Base-by-base conservation (phyloP, 352 stramenopile species). In the Globisporangium radiosum region DNA sequence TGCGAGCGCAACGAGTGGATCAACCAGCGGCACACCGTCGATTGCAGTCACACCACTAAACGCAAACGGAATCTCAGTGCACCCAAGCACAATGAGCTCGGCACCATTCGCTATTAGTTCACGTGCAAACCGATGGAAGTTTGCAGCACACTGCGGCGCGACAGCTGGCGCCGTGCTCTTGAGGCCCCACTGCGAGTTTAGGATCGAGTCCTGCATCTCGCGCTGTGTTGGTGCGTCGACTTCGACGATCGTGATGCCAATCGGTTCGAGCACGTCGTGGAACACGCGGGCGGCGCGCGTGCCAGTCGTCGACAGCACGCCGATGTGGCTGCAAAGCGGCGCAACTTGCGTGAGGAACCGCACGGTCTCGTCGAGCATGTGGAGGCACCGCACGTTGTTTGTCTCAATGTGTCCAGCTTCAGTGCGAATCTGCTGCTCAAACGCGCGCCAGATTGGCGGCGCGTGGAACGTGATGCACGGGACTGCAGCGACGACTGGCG, bases 401-500 rank as follows among this genome's bases (percentile, higher is more conserved):
- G 38, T 47, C 6, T 11, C 15, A 15, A 15, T 44, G 8, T 33
- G 8, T 3, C 15, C 15, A 1, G 45, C n/a, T 3, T 43, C 14
- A 15, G 7, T n/a, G 0, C 38, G n/a, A 17, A 59, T 62, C 53
- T 71, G 59, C 33, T 58, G 64, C 38, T 47, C 51, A 40, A 76
- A 85, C 45, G 69, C 66, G 52, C 68, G 55, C 72, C 72, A 85
- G 60, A 81, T 85, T 2, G 68, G 64, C 10, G 64, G 50, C 9
- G 65, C 70, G 58, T 85, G 75, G 62, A 85, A 85, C 5, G 75
- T 81, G 60, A 77, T 73, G 60, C 75, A 85, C 19, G 75, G 65
- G n/a, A 85, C 61, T 3, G 70, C 75, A 0, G 63, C 68, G 19
- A 85, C 65, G 2, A 85, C 62, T 13, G 62, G 69, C n/a, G 61